Conservation (phyloP, 2,329 filamentous ascomycete species). For the Rutstroemia sp. region DNA sequence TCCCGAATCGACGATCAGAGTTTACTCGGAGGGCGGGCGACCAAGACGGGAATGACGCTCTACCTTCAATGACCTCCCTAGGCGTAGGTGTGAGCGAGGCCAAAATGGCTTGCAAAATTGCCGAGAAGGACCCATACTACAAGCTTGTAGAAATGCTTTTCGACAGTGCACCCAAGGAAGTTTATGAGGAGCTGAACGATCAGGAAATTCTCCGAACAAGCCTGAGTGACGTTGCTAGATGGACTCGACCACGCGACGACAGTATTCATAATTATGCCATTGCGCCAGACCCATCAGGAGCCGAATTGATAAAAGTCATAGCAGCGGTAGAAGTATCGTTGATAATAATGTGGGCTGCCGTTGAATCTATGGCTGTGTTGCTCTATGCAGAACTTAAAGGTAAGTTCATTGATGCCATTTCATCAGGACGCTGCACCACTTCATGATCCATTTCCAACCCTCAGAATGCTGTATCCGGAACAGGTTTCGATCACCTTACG, state of each 20-base stretch:
- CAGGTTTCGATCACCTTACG: no score
- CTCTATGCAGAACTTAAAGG: not conserved
- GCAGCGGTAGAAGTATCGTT: not conserved
- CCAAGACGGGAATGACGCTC: not conserved
- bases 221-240: not conserved
- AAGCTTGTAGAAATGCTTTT: not conserved
- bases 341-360: not conserved
- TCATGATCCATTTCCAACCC: no score
- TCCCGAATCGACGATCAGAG: not conserved
- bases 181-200: not conserved
- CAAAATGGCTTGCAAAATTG: not conserved
- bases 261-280: not conserved
- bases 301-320: not conserved
- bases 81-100: not conserved
- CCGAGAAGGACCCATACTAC: not conserved
- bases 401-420: not conserved
- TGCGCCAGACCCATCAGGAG: not conserved
- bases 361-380: slow-evolving; percentile 3
- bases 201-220: not conserved
- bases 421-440: no score
- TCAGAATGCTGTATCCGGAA: no score
- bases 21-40: not conserved
- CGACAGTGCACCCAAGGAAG: not conserved
- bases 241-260: not conserved
- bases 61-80: not conserved